phyloP scores from a whole-genome alignment of 768 basidiomycete genomes.

The Russula compacta region DNA sequence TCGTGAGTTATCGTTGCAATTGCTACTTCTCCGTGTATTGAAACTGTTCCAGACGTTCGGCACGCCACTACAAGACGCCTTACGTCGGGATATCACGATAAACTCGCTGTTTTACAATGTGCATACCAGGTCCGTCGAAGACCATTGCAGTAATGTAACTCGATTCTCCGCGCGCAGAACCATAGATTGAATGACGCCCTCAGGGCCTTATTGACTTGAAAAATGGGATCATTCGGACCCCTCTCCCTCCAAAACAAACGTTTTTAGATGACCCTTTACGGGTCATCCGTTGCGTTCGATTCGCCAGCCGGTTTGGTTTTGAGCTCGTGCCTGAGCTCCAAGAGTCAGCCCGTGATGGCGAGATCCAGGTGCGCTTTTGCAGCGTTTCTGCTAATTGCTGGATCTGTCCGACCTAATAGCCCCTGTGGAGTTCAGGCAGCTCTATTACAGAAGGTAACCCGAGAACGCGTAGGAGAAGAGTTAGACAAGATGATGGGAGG shows the following conservation, averaged over 20 bases:
- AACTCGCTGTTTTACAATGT: conserved; percentile 96
- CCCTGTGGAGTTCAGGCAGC: conserved; percentile 39
- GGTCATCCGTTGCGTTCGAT: conserved; percentile 83
- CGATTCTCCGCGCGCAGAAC: not conserved
- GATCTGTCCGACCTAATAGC: not conserved
- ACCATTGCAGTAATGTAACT: conserved; percentile 67
- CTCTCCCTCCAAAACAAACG: conserved; percentile 76
- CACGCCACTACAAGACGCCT: conserved; percentile 84
- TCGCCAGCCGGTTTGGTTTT: conserved; percentile 87
- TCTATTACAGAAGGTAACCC: conserved; percentile 69
- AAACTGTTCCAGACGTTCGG: conserved; percentile 61
- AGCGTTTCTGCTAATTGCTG: not conserved
- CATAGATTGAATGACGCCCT: not conserved
- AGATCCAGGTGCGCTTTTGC: conserved; percentile 46
- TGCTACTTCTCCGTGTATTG: not conserved
- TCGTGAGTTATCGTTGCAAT: conserved; percentile 41
- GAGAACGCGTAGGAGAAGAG: conserved; percentile 89
- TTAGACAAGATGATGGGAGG: conserved; percentile 92
- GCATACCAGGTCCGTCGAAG: conserved; percentile 77
- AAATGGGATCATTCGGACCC: conserved; percentile 76
- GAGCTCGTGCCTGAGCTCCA: conserved; percentile 58
- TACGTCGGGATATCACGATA: conserved; percentile 88
- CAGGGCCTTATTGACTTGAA: conserved; percentile 83
- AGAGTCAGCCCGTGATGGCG: conserved; percentile 48
- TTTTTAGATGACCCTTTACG: conserved; percentile 93